Evolutionary conservation across 139 green algal genomes (phyloP), one percentile per base, ranked within the genome.

Genomic region (Chlorella sp.): DNA sequence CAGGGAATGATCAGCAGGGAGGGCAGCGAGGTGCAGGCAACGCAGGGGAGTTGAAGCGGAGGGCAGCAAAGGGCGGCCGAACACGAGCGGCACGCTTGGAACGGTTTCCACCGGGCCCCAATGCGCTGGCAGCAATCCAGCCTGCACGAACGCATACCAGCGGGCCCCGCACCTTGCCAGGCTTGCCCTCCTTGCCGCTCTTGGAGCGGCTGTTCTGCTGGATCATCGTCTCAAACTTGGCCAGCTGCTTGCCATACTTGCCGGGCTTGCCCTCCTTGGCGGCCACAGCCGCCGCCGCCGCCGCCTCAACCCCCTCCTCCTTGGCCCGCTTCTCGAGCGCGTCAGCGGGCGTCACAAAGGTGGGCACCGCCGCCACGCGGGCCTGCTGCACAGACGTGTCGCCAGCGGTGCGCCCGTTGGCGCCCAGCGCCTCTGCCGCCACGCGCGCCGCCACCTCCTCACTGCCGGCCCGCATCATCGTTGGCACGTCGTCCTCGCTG

Each of bases 161-260:
- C 5, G 48, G 7, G 7, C 39, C 26, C 12, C 34, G 28, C 76
- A 69, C 71, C 77, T 83, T 76, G 40, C 37, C 79, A 14, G 3
- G 71, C n/a, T 76, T 89, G 69, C 37, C 36, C 37, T 14, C 22
- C 60, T 84, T 73, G 60, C 24, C 76, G 37, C 80, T 40, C 14
- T 40, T 24, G 18, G 39, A 12, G 14, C 18, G 73, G 24, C n/a
- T n/a, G 40, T 57, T 89, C 71, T 91, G 80, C 86, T 86, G 79
- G 15, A 61, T 78, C 89, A 92, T 92, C 36, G 89, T 92, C 81
- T 92, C 85, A 53, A 92, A 86, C 36, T 76, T 71, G 0, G 16
- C 66, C 82, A 92, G 78, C 60, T 88, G 84, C 64, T 61, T 53
- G 61, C 89, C 89, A 26, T 86, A 90, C 68, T 78, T 90, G 68